Percentiles rank a stretch among this genome's conserved stretches.
These are phyloP conservation scores for Phaffomyces thermotolerans DNA, from an alignment of 805 yeast species.

Conservation along the genomic window DNA sequence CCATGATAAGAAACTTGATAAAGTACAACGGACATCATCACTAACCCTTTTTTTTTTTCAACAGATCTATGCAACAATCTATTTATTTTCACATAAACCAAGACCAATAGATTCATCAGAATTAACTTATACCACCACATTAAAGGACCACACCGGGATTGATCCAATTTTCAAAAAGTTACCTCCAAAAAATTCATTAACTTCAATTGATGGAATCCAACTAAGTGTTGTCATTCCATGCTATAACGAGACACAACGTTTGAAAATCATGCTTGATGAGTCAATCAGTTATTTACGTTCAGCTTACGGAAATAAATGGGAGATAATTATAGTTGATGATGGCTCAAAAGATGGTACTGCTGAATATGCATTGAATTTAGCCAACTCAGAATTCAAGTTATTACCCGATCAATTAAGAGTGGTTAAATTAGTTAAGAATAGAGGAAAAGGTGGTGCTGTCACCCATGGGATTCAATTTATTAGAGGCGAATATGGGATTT, in stretches of 20 bases:
- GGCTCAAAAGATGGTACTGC: conserved; percentile 82
- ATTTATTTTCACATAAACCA: conserved; percentile 56
- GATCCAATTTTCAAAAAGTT: conserved; percentile 30
- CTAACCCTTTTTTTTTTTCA: too few species aligned
- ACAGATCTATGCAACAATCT: conserved; percentile 11
- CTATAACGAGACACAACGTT: conserved; percentile 74
- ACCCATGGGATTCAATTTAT: conserved; percentile 80
- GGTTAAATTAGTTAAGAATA: conserved; percentile 58
- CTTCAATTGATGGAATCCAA: conserved; percentile 33
- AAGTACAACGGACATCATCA: background rate
- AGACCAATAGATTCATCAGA: conserved; percentile 49
- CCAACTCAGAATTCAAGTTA: conserved; percentile 36
- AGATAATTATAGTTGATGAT: conserved; percentile 84
- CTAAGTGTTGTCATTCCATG: conserved; percentile 89
- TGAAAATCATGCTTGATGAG: conserved; percentile 66
- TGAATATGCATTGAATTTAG: conserved; percentile 59
- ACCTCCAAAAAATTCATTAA: conserved; percentile 15
- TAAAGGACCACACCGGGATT: conserved; percentile 19
- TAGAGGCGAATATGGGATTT: conserved; percentile 66
- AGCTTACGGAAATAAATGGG: conserved; percentile 43
- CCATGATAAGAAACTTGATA: too few species aligned
- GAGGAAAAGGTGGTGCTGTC: conserved; percentile 97
- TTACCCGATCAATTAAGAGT: conserved; percentile 61
- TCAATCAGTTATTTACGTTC: conserved; percentile 46
- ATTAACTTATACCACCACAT: conserved; percentile 45